Evolutionary conservation across 2,329 filamentous ascomycete genomes (phyloP), one percentile per base, ranked within the genome.

Genomic region (Colletotrichum echinochloae): DNA sequence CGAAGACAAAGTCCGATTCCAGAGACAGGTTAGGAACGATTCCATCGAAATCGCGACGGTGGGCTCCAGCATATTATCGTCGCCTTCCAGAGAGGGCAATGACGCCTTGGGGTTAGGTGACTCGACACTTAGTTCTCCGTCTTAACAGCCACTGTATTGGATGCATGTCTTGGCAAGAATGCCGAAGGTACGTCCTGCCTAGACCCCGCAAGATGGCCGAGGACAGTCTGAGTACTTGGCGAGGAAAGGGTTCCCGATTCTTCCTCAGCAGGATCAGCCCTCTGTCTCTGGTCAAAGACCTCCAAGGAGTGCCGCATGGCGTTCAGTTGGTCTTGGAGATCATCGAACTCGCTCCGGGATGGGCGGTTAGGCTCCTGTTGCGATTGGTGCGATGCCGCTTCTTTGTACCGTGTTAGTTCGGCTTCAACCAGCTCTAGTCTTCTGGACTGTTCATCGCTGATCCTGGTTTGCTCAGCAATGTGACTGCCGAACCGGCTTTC

Each of bases 341-440:
- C 62, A 14, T 18, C 23, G 8, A 20, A 14, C 4, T 65, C 54
- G 30, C 9, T n/a, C 30, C 39, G 12, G 1, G 18, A 33, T 28
- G 14, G 30, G 37, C 26, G 9, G 11, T 11, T 28, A 8, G 39
- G 18, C 12, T 23, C 11, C 7, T 28, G n/a, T 12, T 44, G 62
- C n/a, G 11, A n/a, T n/a, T 39, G 33, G 6, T 5, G 26, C 1
- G 49, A 54, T 60, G 28, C 16, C 18, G 46, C 16, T n/a, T 41
- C n/a, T 18, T 55, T 66, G 28, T 48, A 39, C 1, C 23, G 28
- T 26, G 30, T 49, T 5, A 67, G 28, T 44, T 61, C 63, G 5
- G 57, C 57, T 44, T 70, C 63, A 20, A 70, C 44, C 28, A 39
- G 67, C 18, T 59, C 64, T 41, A 70, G 33, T 37, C 57, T 55